phyloP scores from a whole-genome alignment of 1,284 basidiomycete genomes.

The Austroboletus novae-zelandiae region DNA sequence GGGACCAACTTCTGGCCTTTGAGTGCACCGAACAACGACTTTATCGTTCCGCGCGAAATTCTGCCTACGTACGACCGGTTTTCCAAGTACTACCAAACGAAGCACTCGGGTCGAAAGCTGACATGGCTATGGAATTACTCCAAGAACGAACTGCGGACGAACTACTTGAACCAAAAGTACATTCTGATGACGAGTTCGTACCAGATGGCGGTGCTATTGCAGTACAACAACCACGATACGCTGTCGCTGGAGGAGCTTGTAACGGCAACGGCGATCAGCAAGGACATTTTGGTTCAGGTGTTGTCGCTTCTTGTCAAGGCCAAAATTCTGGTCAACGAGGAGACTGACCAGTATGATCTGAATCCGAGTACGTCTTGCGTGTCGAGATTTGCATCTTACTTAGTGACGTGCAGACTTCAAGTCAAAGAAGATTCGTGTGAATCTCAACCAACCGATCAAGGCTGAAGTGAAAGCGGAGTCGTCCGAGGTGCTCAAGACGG shows the following conservation, averaged over 20 bases:
- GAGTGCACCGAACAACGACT: conserved; percentile 79
- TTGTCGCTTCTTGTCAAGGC: conserved; percentile 84
- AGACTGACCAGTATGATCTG: conserved; percentile 86
- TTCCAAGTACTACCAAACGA: conserved; percentile 90
- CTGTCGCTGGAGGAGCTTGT: conserved; percentile 80
- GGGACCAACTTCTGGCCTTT: conserved; percentile 98
- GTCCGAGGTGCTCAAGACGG: conserved; percentile 89
- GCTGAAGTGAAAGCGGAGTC: conserved; percentile 93
- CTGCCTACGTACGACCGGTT: conserved; percentile 88
- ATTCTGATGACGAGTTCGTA: conserved; percentile 95
- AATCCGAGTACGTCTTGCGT: conserved; percentile 67
- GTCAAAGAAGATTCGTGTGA: conserved; percentile 95
- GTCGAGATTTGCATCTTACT: background rate
- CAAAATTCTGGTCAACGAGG: conserved; percentile 85
- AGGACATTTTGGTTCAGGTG: conserved; percentile 84
- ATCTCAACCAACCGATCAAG: conserved; percentile 93
- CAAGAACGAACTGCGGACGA: conserved; percentile 93
- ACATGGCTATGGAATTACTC: conserved; percentile 99
- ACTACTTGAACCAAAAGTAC: conserved; percentile 92
- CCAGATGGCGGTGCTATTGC: conserved; percentile 92
- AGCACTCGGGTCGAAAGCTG: conserved; percentile 93
- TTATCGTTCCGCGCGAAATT: conserved; percentile 88
- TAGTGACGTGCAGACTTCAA: conserved; percentile 70
- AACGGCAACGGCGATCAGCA: conserved; percentile 80
- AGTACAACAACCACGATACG: conserved; percentile 91